Evolutionary conservation across 495 filamentous ascomycete species (phyloP), one percentile per base, ranked within the genome.

Genomic region (Lasiosphaeria miniovina): DNA sequence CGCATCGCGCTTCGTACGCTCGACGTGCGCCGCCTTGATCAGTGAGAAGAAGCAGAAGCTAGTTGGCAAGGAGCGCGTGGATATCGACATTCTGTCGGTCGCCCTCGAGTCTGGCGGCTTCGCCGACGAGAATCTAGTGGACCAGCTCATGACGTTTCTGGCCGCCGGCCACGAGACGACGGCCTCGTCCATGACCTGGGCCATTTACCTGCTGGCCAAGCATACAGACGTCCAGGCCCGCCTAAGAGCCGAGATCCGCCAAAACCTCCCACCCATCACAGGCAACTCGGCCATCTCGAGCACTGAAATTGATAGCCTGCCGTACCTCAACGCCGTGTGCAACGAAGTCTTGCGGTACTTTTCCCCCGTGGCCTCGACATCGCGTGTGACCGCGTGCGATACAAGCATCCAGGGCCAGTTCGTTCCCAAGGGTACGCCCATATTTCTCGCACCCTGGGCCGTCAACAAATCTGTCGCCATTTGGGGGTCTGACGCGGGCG

Each of bases 121-220:
- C 70, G 81, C 77, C 34, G 89, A 93, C 52, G 88, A 91, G 36
- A 87, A 90, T 54, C 85, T 96, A 32, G 79, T 90, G 45, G 90
- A 96, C 68, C 93, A 97, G 68, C 82, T 94, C 69, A 96, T 96
- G 91, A 97, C 93, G 3, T 96, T 97, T 77, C 85, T 96, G 3
- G 89, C 87, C 0, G 93, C 93, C 0, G 93, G 93, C 15, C 93
- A 97, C 69, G 93, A 96, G 76, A 84, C 82, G 4, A 84, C 83
- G 0, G 80, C 82, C 24, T 76, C 79, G 0, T 66, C 81, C 31
- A 80, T 86, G 77, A 82, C 76, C 1, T 86, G 81, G 82, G 81
- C 78, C 5, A 61, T 78, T 10, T 83, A 84, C 58, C 61, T 82
- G 54, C 75, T 85, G 12, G 72, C 75, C 48, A 70, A 72, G 15